Conservation (phyloP, 768 basidiomycete genomes). For the Psilocybe sp. region DNA sequence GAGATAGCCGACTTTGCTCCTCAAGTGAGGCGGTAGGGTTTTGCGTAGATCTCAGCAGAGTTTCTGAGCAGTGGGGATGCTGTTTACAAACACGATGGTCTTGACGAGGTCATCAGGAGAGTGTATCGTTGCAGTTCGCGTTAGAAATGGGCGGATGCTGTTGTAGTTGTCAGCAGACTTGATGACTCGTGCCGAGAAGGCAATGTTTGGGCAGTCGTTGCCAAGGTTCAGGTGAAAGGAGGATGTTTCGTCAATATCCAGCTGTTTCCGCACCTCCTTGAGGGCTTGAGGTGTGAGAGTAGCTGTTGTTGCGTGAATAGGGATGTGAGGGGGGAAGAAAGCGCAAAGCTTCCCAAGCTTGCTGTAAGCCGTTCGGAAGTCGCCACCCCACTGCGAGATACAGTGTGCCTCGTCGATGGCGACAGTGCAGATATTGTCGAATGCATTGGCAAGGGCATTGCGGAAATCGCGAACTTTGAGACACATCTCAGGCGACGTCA, state of each 20-base stretch:
- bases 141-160: slow-evolving; percentile 15
- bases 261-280: slow-evolving; percentile 18
- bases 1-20: slow-evolving; percentile 17
- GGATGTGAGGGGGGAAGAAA: slow-evolving; percentile 3
- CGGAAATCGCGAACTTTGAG: slow-evolving; percentile 27
- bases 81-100: slow-evolving; percentile 18
- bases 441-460: slow-evolving; percentile 15
- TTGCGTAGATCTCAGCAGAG: slow-evolving; percentile 6
- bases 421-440: slow-evolving; percentile 21
- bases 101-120: slow-evolving; percentile 9
- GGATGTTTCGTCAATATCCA: slow-evolving; percentile 18
- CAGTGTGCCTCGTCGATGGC: slow-evolving; percentile 40
- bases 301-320: slow-evolving; percentile 26
- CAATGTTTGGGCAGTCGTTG: slow-evolving; percentile 34
- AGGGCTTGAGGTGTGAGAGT: slow-evolving; percentile 27
- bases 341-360: slow-evolving; percentile 1
- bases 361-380: slow-evolving; percentile 2
- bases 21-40: slow-evolving; percentile 9
- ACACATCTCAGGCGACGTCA: slow-evolving; percentile 39
- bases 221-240: slow-evolving; percentile 33
- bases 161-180: slow-evolving; percentile 19
- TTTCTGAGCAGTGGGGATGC: slow-evolving; percentile 14
- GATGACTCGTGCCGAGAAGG: slow-evolving; percentile 19
- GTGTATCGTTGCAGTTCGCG: neutral
- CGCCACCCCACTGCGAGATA: slow-evolving; percentile 12